A percentile compares a stretch with the other conserved stretches of the same genome.
phyloP scores from a whole-genome alignment of 148 eudicot species.

The Arbutus unedo region DNA sequence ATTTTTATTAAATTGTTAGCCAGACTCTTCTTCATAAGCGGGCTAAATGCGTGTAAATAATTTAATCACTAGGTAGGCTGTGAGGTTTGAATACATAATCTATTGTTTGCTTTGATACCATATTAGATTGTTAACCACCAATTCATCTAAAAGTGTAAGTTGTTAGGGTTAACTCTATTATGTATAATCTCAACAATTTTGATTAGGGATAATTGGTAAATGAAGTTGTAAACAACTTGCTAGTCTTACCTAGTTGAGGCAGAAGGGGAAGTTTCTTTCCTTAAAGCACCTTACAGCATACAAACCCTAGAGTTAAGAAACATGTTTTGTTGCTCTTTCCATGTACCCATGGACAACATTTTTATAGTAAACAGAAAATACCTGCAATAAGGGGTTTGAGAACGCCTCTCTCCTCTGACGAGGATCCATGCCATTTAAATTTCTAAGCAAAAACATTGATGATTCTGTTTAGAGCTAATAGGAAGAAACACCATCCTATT shows the following conservation, averaged over 20 bases:
- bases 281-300: background rate
- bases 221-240: constrained; percentile 7
- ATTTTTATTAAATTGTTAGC: too few species aligned
- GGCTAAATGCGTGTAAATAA: too few species aligned
- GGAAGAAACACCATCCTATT: background rate
- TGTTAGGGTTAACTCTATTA: too few species aligned
- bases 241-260: background rate
- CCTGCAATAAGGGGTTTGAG: background rate
- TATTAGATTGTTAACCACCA: too few species aligned
- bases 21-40: too few species aligned
- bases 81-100: too few species aligned
- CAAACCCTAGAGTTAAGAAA: constrained; percentile 1
- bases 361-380: background rate
- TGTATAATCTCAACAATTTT: too few species aligned
- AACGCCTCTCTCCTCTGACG: background rate
- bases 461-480: background rate
- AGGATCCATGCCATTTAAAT: background rate
- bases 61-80: too few species aligned
- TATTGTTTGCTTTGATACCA: too few species aligned
- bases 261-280: background rate
- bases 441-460: background rate
- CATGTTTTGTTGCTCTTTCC: background rate
- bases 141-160: too few species aligned
- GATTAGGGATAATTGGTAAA: background rate
- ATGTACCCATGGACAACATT: background rate